A percentile compares a stretch with the other conserved stretches of the same genome.
Evolutionary conservation across 805 yeast genomes (phyloP).

Genomic region (Saccharomycopsis sp.): DNA sequence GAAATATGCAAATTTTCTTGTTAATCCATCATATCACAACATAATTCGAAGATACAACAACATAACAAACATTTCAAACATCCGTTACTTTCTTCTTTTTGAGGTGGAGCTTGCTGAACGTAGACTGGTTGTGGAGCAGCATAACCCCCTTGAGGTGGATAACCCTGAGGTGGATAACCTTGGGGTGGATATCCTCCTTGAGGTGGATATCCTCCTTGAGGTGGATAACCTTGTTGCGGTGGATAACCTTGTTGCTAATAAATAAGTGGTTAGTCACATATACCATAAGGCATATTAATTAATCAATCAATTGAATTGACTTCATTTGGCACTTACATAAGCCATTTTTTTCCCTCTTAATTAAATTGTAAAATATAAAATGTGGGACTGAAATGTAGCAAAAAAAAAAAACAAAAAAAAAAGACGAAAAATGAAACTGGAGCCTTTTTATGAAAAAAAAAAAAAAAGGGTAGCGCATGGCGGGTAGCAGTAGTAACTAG

Average conservation of each 20-base stretch:
- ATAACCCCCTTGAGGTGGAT: conserved; percentile 1
- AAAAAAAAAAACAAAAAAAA: too few species aligned
- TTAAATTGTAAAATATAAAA: too few species aligned
- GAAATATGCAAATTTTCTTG: not conserved
- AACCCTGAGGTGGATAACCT: conserved; percentile 13
- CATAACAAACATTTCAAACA: conserved; percentile 22
- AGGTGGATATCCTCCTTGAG: conserved; percentile 17
- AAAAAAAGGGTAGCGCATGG: too few species aligned
- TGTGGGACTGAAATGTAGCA: too few species aligned
- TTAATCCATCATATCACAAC: conserved; percentile 22
- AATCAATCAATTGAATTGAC: too few species aligned
- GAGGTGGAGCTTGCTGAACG: conserved; percentile 21
- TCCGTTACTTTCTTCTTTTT: conserved; percentile 12
- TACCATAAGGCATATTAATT: too few species aligned
- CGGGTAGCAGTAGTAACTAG: too few species aligned
- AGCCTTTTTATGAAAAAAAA: too few species aligned
- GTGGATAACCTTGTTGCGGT: conserved; percentile 18
- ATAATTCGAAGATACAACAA: conserved; percentile 21
- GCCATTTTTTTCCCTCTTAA: too few species aligned
- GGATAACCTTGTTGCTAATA: conserved; percentile 18
- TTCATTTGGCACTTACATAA: too few species aligned
- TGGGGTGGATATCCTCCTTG: conserved; percentile 21
- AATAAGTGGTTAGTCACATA: too few species aligned
- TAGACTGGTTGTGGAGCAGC: conserved; percentile 19
- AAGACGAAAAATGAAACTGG: too few species aligned